A percentile compares a stretch with the other conserved stretches of the same genome.
Evolutionary conservation across 108 stramenopile species (phyloP).

Genomic region (Discostella stelligeroides): DNA sequence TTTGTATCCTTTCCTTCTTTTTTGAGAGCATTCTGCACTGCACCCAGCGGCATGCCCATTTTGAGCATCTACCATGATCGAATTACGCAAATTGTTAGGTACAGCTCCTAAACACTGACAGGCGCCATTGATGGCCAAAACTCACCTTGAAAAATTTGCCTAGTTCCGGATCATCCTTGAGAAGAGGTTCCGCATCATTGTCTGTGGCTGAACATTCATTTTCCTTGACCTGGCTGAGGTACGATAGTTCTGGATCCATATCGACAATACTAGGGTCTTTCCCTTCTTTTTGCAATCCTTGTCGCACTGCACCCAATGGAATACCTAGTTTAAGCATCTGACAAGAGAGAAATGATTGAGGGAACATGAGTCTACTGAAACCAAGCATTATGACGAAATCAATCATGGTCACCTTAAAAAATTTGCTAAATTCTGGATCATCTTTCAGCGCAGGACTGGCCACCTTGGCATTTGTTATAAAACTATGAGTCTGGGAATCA

Average conservation of each 20-base stretch:
- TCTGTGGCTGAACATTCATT: neutral
- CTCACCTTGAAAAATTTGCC: constrained; percentile 54
- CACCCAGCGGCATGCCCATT: constrained; percentile 53
- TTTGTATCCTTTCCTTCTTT: constrained; percentile 48
- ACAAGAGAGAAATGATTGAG: neutral
- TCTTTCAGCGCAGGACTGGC: constrained; percentile 48
- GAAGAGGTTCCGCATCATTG: constrained; percentile 32
- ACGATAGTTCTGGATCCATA: constrained; percentile 27
- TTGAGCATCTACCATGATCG: constrained; percentile 24
- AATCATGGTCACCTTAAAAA: constrained; percentile 43
- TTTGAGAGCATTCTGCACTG: constrained; percentile 46
- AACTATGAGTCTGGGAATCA: neutral
- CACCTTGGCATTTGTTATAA: neutral
- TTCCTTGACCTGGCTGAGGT: constrained; percentile 1
- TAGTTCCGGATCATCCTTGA: constrained; percentile 50
- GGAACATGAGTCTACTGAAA: too few species aligned
- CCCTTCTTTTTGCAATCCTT: constrained; percentile 48
- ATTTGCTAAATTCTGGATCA: constrained; percentile 57
- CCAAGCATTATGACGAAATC: neutral
- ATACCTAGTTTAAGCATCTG: constrained; percentile 55
- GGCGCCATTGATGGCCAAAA: neutral
- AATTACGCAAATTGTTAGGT: too few species aligned
- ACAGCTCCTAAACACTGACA: neutral
- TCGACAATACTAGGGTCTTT: constrained; percentile 50
- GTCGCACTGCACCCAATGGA: constrained; percentile 53